Percentiles rank a stretch among this genome's conserved stretches.
These are phyloP conservation scores for Erigeron canadensis DNA, from an alignment of 129 eudicot genomes.

Conservation along the genomic window DNA sequence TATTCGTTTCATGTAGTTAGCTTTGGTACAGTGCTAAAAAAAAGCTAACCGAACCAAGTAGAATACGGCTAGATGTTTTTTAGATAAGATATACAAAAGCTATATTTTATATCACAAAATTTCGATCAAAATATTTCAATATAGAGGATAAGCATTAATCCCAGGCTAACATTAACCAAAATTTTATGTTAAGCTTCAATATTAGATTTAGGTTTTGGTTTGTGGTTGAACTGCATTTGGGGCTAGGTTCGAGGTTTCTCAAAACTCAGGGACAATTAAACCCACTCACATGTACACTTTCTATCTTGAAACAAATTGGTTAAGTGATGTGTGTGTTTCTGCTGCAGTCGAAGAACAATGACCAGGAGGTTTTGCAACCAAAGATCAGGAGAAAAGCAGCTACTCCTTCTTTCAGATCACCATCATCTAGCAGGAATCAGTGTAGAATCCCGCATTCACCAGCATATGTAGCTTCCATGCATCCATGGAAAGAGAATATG, in stretches of 20 bases:
- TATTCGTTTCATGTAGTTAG: neutral
- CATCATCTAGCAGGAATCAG: constrained; percentile 29
- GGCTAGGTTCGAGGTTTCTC: neutral
- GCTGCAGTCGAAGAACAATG: constrained; percentile 37
- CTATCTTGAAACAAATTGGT: constrained; percentile 7
- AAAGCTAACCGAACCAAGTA: neutral
- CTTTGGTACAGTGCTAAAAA: neutral
- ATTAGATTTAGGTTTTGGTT: neutral
- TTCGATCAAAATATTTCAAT: neutral
- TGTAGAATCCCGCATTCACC: constrained; percentile 35
- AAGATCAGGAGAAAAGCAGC: constrained; percentile 51
- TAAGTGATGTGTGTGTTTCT: constrained; percentile 15
- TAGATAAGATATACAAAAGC: neutral
- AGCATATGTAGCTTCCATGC: constrained; percentile 40
- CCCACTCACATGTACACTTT: neutral
- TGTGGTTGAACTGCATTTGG: neutral
- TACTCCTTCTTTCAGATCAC: constrained; percentile 41
- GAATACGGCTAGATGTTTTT: neutral
- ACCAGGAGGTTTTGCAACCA: constrained; percentile 38
- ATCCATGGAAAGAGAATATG: constrained; percentile 54
- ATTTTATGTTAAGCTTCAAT: neutral
- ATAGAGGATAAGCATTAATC: no score
- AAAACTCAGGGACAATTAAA: neutral
- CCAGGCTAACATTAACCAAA: neutral
- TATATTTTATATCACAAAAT: neutral